Percentiles rank a stretch among this genome's conserved stretches.
Evolutionary conservation across 495 filamentous ascomycete species (phyloP).

Genomic region (Xylaria nigripes): DNA sequence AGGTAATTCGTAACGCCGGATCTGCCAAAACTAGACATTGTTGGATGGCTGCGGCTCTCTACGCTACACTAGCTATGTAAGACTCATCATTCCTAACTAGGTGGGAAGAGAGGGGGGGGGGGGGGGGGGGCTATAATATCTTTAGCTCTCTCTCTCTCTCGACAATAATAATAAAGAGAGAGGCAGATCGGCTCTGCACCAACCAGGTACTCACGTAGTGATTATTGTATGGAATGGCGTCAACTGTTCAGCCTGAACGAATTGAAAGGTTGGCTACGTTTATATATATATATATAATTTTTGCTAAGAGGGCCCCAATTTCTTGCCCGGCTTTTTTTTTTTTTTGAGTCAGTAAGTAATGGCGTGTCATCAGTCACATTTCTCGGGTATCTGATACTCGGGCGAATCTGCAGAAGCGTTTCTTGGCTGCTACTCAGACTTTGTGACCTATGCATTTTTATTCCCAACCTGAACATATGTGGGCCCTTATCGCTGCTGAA

Average conservation of each 20-base stretch:
- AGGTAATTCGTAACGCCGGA: background rate
- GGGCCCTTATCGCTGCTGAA: background rate
- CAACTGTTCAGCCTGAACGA: background rate
- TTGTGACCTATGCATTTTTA: background rate
- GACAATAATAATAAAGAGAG: too few species aligned
- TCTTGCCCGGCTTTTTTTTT: conserved; percentile 2
- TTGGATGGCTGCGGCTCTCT: background rate
- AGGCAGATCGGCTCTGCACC: background rate
- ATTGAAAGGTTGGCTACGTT: background rate
- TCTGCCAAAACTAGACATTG: background rate
- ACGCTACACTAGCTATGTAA: too few species aligned
- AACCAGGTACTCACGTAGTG: background rate
- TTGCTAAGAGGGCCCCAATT: background rate
- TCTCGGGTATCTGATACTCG: conserved; percentile 8
- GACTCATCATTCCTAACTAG: too few species aligned
- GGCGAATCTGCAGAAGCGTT: conserved; percentile 4
- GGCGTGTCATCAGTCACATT: conserved; percentile 9
- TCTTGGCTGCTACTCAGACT: conserved; percentile 1
- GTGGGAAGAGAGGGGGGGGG: too few species aligned
- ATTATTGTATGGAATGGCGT: background rate
- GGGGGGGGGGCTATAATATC: too few species aligned
- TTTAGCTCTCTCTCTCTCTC: too few species aligned
- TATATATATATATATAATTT: too few species aligned
- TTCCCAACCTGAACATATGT: background rate
- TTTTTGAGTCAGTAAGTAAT: background rate